Evolutionary conservation across 352 stramenopile genomes (phyloP).

Genomic region (Phytopythium cucurbitacearum): DNA sequence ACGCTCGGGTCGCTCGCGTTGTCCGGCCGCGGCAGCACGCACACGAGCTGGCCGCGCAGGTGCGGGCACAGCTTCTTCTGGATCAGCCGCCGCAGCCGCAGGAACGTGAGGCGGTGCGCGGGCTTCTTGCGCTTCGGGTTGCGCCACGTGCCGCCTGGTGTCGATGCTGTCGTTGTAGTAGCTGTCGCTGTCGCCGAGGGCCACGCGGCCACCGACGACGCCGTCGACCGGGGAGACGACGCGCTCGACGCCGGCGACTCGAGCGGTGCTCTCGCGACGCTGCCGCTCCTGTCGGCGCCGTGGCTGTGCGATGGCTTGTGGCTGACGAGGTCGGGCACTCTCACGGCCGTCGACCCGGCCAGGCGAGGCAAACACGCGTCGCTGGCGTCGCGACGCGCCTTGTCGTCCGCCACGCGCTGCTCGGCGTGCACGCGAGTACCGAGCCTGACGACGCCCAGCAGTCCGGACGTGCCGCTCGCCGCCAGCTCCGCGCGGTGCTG

Average conservation of each 20-base stretch:
- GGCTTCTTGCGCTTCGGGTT: constrained; percentile 25
- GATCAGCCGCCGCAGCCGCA: constrained; percentile 64
- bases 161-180: constrained; percentile 12
- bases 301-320: constrained; percentile 3
- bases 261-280: background rate
- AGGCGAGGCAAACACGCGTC: constrained; percentile 39
- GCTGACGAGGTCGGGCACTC: constrained; percentile 21
- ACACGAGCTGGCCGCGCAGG: constrained; percentile 61
- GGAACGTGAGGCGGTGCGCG: constrained; percentile 23
- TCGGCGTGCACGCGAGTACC: constrained; percentile 10
- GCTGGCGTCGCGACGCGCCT: constrained; percentile 33
- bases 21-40: constrained; percentile 24
- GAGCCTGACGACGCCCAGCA: constrained; percentile 23
- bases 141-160: constrained; percentile 2
- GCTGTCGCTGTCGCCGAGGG: background rate
- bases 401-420: constrained; percentile 24
- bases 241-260: constrained; percentile 4
- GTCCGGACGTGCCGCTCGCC: constrained; percentile 11
- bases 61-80: constrained; percentile 64
- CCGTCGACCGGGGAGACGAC: background rate
- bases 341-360: constrained; percentile 15
- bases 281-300: constrained; percentile 3
- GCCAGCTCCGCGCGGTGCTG: constrained; percentile 25
- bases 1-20: constrained; percentile 5
- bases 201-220: background rate